Conservation (phyloP, 164 flowering plant species). For the Stephania yunnanensis region DNA sequence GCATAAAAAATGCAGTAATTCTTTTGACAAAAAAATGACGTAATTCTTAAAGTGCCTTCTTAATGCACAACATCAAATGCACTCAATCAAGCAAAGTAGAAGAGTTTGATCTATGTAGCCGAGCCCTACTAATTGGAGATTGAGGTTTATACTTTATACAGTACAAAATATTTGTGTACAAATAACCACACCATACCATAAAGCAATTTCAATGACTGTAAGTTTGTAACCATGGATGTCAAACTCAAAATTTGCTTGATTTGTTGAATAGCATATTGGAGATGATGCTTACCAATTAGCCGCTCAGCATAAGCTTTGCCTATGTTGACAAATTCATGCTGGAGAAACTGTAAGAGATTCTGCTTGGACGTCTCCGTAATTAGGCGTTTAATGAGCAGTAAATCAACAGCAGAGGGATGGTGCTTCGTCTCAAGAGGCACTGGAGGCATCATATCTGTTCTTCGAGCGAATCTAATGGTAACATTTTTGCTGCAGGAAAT, state of each 20-base stretch:
- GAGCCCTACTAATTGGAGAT: too few relatives aligned
- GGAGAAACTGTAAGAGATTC: slow-evolving; percentile 89
- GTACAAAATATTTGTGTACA: too few relatives aligned
- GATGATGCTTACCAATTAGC: slow-evolving; percentile 57
- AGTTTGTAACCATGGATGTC: too few relatives aligned
- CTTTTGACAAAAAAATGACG: too few relatives aligned
- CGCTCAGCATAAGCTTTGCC: slow-evolving; percentile 80
- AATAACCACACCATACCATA: background rate
- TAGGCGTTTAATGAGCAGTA: slow-evolving; percentile 83
- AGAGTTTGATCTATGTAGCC: too few relatives aligned
- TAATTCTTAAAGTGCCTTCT: too few relatives aligned
- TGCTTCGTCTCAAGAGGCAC: slow-evolving; percentile 89
- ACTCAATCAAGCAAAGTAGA: too few relatives aligned
- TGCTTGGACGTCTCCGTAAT: slow-evolving; percentile 83
- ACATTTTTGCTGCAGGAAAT: slow-evolving; percentile 66
- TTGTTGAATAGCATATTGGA: background rate
- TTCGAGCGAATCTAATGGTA: slow-evolving; percentile 75
- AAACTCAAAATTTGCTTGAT: too few relatives aligned
- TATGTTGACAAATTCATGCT: slow-evolving; percentile 94
- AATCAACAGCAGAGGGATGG: slow-evolving; percentile 96
- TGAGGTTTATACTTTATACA: too few relatives aligned
- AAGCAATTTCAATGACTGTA: slow-evolving; percentile 2
- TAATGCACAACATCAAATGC: too few relatives aligned
- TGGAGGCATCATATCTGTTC: slow-evolving; percentile 98
- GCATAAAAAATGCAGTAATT: background rate